Evolutionary conservation across 1,284 basidiomycete species (phyloP).

Genomic region (Cerioporus squamosus): DNA sequence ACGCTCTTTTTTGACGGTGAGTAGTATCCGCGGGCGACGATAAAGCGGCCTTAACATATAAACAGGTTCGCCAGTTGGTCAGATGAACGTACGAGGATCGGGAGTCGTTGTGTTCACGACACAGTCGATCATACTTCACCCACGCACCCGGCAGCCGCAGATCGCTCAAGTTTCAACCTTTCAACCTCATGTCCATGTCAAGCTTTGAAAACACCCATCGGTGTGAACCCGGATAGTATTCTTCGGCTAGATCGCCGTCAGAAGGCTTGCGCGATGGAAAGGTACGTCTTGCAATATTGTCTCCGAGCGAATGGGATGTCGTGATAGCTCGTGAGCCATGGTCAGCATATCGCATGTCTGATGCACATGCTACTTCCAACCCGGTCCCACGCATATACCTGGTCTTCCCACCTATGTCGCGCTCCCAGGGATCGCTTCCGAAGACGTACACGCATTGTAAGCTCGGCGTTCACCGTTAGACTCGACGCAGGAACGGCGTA

Average conservation of each 20-base stretch:
- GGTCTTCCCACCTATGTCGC: slow-evolving; percentile 10
- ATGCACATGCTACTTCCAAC: background rate
- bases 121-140: slow-evolving; percentile 1
- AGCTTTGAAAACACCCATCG: slow-evolving; percentile 10
- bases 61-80: too few species aligned
- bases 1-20: background rate
- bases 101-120: slow-evolving; percentile 17
- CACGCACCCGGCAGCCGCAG: slow-evolving; percentile 24
- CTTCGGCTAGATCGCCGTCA: slow-evolving; percentile 20
- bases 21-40: background rate
- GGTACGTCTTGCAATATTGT: slow-evolving; percentile 14
- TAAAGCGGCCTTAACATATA: background rate
- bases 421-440: slow-evolving; percentile 16
- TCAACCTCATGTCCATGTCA: background rate
- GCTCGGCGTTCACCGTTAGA: slow-evolving; percentile 24
- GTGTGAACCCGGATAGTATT: slow-evolving; percentile 19
- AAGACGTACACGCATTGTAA: background rate
- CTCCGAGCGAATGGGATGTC: slow-evolving; percentile 12
- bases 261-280: slow-evolving; percentile 17
- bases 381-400: slow-evolving; percentile 12
- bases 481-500: slow-evolving; percentile 19
- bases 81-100: too few species aligned
- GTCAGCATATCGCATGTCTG: background rate
- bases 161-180: background rate
- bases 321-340: slow-evolving; percentile 4